Evolutionary conservation across 768 basidiomycete species (phyloP), one percentile per base, ranked within the genome.

Genomic region (Melanogaster broomeanus): DNA sequence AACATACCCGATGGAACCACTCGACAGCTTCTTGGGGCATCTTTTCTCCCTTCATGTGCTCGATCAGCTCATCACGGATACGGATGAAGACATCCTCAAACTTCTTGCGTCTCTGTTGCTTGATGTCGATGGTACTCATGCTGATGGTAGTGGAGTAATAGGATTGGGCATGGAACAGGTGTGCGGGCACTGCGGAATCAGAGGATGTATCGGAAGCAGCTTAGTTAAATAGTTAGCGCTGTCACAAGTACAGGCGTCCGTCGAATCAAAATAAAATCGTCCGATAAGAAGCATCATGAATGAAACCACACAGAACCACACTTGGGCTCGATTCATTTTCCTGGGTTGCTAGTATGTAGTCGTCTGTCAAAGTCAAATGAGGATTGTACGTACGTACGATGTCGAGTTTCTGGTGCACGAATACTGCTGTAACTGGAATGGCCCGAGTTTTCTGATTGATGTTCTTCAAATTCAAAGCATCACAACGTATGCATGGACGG

Each of bases 11-110:
- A 58, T 79, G 77, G 69, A 83, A 98, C 93, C 93, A 98, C 41
- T 87, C 83, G 28, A 87, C 69, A 2, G 90, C 93, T 48, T 95
- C 93, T 33, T 76, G 56, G 4, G 96, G 93, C 84, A 98, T 91
- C 4, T 83, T 82, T 62, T 91, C 79, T 11, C 72, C 71, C 45
- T 77, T 75, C 59, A 92, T 75, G 62, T 88, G 79, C 3, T 72
- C 79, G 52, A 95, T 67, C 15, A 98, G 78, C 72, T 96, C 93
- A 51, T 88, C 81, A 18, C 85, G 81, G 57, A 98, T 81, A 56
- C 74, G 69, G 12, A 76, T 75, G 71, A 85, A 98, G 5, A 88
- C 87, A 27, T 64, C 77, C 61, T 88, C 79, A 71, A 98, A 98
- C 48, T 78, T 80, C 6, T 69, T 68, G 34, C 87, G 80, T 52